phyloP scores from a whole-genome alignment of 1,284 basidiomycete species.

The Puccinia horiana region DNA sequence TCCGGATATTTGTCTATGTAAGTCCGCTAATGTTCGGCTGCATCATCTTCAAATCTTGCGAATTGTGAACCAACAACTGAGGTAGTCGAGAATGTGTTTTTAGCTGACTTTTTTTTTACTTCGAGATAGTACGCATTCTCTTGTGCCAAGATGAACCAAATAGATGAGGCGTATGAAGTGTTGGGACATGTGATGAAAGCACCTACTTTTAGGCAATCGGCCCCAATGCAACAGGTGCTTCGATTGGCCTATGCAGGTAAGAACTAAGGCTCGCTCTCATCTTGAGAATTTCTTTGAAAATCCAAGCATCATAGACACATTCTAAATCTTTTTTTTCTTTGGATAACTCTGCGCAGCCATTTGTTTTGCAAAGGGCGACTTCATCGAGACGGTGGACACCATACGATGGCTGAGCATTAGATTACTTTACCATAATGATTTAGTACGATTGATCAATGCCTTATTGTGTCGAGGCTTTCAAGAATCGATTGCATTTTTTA shows the following conservation, averaged over 20 bases:
- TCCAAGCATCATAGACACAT: not conserved
- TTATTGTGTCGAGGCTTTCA: slow-evolving; percentile 70
- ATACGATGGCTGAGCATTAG: slow-evolving; percentile 70
- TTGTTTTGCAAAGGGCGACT: slow-evolving; percentile 66
- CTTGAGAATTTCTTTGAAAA: not conserved
- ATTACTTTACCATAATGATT: slow-evolving; percentile 78
- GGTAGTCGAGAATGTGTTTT: not conserved
- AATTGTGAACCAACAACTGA: not conserved
- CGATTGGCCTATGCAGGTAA: slow-evolving; percentile 43
- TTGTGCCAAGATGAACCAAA: slow-evolving; percentile 67
- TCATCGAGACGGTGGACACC: slow-evolving; percentile 69
- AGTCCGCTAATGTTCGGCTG: slow-evolving; percentile 49
- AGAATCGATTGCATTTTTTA: slow-evolving; percentile 73
- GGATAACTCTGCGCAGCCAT: slow-evolving; percentile 64
- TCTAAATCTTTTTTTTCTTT: not conserved
- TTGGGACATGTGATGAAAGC: slow-evolving; percentile 76
- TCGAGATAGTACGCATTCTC: slow-evolving; percentile 76
- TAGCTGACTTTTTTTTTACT: not conserved
- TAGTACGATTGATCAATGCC: slow-evolving; percentile 69
- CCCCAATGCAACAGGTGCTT: slow-evolving; percentile 66
- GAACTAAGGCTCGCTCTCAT: not conserved
- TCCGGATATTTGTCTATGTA: slow-evolving; percentile 80
- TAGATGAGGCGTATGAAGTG: slow-evolving; percentile 74
- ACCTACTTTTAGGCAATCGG: slow-evolving; percentile 68
- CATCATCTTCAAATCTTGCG: not conserved